Base-by-base conservation (phyloP, 1,139 yeast genomes). In the Kazachstania sp. region DNA sequence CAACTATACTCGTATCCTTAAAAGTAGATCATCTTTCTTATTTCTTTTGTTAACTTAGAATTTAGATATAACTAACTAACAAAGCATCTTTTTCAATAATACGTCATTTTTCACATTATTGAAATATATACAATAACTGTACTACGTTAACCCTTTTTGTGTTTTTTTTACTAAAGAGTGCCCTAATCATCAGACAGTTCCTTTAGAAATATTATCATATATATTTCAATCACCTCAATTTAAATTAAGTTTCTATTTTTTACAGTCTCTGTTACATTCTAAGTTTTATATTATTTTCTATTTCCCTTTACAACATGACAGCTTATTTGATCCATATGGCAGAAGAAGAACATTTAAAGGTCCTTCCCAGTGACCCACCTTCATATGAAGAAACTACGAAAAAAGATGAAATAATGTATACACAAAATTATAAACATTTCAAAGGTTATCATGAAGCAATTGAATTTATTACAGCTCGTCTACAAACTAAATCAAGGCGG, bases 361-460 rank as follows among this genome's bases (percentile, higher is more conserved):
- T 23, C 19, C 43, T 47, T 26, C 59, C 57, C 4, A 49, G 23
- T 15, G 52, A 48, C 13, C 63, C 64, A 6, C 62, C 63, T 29
- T 50, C 59, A 18, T 56, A 57, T 42, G 58, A 52, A 36, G 61
- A 56, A 39, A 51, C 56, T 8, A 44, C 53, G 49, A 46, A 46
- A 41, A 47, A 45, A 30, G 54, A 55, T 31, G 45, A 46, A 4
- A 44, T 26, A 16, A 26, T 12, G 41, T 20, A 37, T 30, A 35
- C 11, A 37, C 37, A 42, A 38, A 18, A 30, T 29, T 36, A 38
- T 8, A 6, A 15, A 18, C 29, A 40, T 26, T 40, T 40, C 23
- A 18, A 19, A 7, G 18, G 16, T 23, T 32, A 37, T 30, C 19
- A 28, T 30, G 41, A 43, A 19, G 40, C 37, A 5, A 37, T 37